These are phyloP conservation scores for Mycosphaerella arachidis DNA, from an alignment of 2,329 filamentous ascomycete genomes.

Conservation along the genomic window DNA sequence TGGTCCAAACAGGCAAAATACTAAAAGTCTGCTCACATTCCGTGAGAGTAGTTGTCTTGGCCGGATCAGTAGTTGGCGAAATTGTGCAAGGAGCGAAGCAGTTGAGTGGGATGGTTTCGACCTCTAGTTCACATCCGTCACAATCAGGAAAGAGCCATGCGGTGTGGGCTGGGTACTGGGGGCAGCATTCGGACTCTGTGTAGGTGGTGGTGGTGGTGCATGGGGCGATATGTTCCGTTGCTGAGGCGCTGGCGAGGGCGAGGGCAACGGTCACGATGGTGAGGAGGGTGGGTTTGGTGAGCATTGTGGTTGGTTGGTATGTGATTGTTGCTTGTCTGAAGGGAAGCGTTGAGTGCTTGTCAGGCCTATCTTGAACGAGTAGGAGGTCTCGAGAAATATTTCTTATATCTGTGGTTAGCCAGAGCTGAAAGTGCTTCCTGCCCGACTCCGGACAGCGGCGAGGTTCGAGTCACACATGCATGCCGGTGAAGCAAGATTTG, in stretches of 20 bases:
- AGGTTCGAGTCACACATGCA: not conserved
- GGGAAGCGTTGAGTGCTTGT: too few species aligned
- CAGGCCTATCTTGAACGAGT: too few species aligned
- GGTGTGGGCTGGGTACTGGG: slow-evolving; percentile 4
- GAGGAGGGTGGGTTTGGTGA: not conserved
- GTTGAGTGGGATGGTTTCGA: slow-evolving; percentile 3
- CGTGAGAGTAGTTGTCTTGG: slow-evolving; percentile 2
- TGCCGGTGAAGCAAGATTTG: not conserved
- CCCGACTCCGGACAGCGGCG: not conserved
- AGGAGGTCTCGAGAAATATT: too few species aligned
- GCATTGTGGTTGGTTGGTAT: not conserved
- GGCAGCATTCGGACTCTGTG: slow-evolving; percentile 5
- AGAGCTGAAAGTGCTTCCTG: not conserved
- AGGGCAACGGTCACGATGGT: not conserved
- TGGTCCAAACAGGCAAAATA: not conserved
- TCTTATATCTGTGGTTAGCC: not conserved
- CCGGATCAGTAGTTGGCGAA: slow-evolving; percentile 1
- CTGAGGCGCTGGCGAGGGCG: not conserved
- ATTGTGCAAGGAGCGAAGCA: slow-evolving; percentile 9
- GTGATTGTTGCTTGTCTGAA: not conserved
- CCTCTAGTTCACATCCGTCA: not conserved
- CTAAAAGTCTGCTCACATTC: slow-evolving; percentile 27
- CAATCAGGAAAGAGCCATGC: slow-evolving; percentile 1
- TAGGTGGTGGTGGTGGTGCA: slow-evolving; percentile 9
- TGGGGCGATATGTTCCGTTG: not conserved